phyloP scores from a whole-genome alignment of 2,329 filamentous ascomycete species.

The Colletotrichum chrysophilum region DNA sequence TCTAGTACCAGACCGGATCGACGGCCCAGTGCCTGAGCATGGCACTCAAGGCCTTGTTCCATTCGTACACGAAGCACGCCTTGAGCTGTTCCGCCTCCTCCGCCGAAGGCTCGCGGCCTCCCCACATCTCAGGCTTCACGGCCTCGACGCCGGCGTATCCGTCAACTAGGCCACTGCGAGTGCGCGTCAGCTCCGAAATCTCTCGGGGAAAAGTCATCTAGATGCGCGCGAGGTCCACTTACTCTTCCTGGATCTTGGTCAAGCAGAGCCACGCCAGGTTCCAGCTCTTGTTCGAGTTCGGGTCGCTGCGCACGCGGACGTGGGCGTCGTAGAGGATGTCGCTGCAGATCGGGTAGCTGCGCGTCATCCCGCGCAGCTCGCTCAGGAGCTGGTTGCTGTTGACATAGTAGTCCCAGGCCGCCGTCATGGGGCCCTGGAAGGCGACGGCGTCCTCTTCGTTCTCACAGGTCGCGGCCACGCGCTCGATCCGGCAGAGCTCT shows the following conservation, averaged over 20 bases:
- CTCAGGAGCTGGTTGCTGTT: slow-evolving; percentile 71
- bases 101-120: slow-evolving; percentile 56
- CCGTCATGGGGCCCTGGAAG: slow-evolving; percentile 69
- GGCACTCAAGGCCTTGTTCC: slow-evolving; percentile 66
- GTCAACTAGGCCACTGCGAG: slow-evolving; percentile 61
- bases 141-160: slow-evolving; percentile 68
- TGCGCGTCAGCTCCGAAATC: too few species aligned
- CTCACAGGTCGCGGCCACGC: slow-evolving; percentile 63
- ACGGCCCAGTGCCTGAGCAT: slow-evolving; percentile 74
- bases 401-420: slow-evolving; percentile 76
- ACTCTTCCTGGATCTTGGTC: slow-evolving; percentile 70
- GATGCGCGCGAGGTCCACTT: slow-evolving; percentile 33
- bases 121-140: slow-evolving; percentile 73
- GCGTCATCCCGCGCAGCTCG: slow-evolving; percentile 72
- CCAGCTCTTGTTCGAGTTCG: slow-evolving; percentile 73
- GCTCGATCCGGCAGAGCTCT: slow-evolving; percentile 75
- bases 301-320: slow-evolving; percentile 66
- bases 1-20: slow-evolving; percentile 55
- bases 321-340: slow-evolving; percentile 71
- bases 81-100: slow-evolving; percentile 65
- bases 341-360: slow-evolving; percentile 70
- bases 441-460: slow-evolving; percentile 63
- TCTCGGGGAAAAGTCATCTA: not conserved
- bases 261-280: slow-evolving; percentile 78
- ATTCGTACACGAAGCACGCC: slow-evolving; percentile 69